Base-by-base conservation (phyloP, 2,329 filamentous ascomycete species). In the Cytospora piceicola region DNA sequence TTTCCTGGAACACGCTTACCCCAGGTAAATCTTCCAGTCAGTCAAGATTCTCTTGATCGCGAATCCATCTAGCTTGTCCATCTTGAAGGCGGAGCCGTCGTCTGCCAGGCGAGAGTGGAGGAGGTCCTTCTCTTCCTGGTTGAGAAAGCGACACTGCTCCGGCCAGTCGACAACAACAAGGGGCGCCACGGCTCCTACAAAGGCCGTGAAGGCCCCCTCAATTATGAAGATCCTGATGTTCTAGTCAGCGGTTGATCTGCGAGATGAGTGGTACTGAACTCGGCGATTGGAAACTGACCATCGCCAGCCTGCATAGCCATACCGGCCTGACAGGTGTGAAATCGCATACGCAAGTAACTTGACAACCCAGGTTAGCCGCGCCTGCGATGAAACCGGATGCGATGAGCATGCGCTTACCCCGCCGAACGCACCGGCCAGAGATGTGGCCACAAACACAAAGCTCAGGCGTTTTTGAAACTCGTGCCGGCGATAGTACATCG, bases 381-480 rank as follows among this genome's bases (percentile, higher is more conserved):
- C 2, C 34, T 12, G 34, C 34, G 2, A 36, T 15, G 34, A 36
- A 4, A 36, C 11, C 4, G 12, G 12, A 14, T 36, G 34, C 11
- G 34, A 14, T 4, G 34, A 12, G 34, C 34, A 15, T 36, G 34
- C 12, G 3, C 12, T 36, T 36, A 36, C 34, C 14, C 90, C 90
- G 69, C 88, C 90, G 70, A 93, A 93, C 0, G 89, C 92, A 0
- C 92, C 92, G 0, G 92, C 91, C 0, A 95, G 80, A 0, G 92
- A 91, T 0, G 92, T 91, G 0, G 91, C 91, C 0, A 90, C 91
- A 80, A 94, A 96, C 82, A 95, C 94, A 60, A 94, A 85, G 1
- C 92, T 91, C 68, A 83, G 81, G 0, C 84, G 78, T 27, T 84
- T 73, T 62, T 84, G 82, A 34, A 85, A 81, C 67, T 86, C 84